Evolutionary conservation across 306 rosid genomes (phyloP), one percentile per base, ranked within the genome.

Genomic region (Coriaria nepalensis): DNA sequence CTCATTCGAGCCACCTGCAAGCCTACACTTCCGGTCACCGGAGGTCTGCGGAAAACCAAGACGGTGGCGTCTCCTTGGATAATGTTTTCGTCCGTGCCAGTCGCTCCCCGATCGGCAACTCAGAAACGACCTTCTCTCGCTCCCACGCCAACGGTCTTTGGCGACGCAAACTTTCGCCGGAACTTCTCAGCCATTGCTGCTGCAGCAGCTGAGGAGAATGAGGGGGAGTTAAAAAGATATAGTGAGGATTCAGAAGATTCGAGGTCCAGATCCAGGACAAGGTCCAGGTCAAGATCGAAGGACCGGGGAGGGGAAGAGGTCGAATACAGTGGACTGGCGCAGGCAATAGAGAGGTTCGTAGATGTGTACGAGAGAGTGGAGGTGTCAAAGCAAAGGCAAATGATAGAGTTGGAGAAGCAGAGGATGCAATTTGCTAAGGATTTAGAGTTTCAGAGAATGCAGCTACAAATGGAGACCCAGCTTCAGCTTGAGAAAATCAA

Each of bases 351-450:
- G 68, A 77, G 65, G 61, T 57, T 77, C 14, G 77, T 69, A 4
- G 78, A 72, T 48, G 72, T 65, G 48, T 80, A 79, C 2, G 78
- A 74, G 75, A 74, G 79, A 66, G 94, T 80, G 11, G 86, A 83
- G 49, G 49, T 34, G 6, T 49, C 61, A 20, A 80, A 77, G 59
- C 83, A 70, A 64, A 70, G 62, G 67, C 80, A 80, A 53, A 72
- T 78, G 70, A 48, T 75, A 7, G 86, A 80, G 72, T 62, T 75
- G 74, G 94, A 84, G 75, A 77, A 67, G 53, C 83, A 72, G 55
- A 73, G 78, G 54, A 74, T 77, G 94, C 83, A 79, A 37, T 79
- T 79, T 55, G 51, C 74, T 8, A 79, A 74, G 70, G 94, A 83
- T 65, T 74, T 77, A 74, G 90, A 83, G 57, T 71, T 6, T 13